A percentile compares a stretch with the other conserved stretches of the same genome.
phyloP scores from a whole-genome alignment of 495 filamentous ascomycete genomes.

The Podospora appendiculata region DNA sequence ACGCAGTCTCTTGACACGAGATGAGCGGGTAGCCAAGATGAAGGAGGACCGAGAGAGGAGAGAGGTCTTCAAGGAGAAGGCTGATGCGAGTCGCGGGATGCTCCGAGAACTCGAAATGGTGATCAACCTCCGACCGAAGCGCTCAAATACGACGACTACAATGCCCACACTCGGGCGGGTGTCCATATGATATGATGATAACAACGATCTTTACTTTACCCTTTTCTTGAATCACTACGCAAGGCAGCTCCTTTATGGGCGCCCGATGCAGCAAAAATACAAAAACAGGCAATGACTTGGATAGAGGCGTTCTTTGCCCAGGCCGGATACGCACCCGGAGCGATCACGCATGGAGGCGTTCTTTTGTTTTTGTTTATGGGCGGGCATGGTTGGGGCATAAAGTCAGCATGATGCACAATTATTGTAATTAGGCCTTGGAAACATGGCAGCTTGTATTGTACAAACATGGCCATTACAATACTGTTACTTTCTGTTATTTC shows the following conservation, averaged over 20 bases:
- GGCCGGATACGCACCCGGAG: neutral
- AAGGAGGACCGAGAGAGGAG: slow-evolving; percentile 74
- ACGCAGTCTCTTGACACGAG: slow-evolving; percentile 68
- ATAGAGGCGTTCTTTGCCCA: neutral
- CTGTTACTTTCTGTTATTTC: neutral
- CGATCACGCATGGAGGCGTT: slow-evolving; percentile 6
- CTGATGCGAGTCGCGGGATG: slow-evolving; percentile 79
- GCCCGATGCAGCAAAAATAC: too few relatives aligned
- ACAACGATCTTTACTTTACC: slow-evolving; percentile 3
- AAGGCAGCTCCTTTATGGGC: neutral
- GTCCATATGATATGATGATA: slow-evolving; percentile 27
- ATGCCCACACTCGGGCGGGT: slow-evolving; percentile 15
- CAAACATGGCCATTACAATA: neutral
- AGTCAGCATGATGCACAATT: neutral
- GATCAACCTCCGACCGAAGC: slow-evolving; percentile 63
- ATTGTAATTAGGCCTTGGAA: slow-evolving; percentile 14
- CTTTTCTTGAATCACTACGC: slow-evolving; percentile 6
- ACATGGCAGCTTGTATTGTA: slow-evolving; percentile 3
- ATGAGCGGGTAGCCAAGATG: slow-evolving; percentile 83
- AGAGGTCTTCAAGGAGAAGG: slow-evolving; percentile 58
- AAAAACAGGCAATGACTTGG: neutral
- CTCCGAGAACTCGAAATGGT: slow-evolving; percentile 83
- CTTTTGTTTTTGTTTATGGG: neutral
- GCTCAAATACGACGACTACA: slow-evolving; percentile 16
- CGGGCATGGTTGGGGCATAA: neutral